Evolutionary conservation across 441 rosid species (phyloP).

Genomic region (Arabidopsis lyrata): DNA sequence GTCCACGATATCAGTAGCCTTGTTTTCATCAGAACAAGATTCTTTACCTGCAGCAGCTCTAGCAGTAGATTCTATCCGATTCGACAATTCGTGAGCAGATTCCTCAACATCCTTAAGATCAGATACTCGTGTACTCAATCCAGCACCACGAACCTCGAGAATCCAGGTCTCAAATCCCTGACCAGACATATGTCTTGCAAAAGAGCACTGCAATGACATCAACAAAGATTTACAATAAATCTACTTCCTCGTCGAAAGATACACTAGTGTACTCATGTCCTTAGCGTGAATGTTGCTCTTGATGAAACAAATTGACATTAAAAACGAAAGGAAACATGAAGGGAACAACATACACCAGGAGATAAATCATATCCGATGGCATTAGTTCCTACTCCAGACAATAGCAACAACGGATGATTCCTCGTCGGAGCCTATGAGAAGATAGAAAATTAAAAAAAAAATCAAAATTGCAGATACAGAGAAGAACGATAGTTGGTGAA

Average conservation of each 20-base stretch:
- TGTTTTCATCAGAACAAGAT: conserved; percentile 43
- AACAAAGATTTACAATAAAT: neutral
- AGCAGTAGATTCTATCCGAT: conserved; percentile 69
- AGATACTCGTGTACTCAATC: conserved; percentile 72
- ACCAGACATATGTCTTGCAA: conserved; percentile 84
- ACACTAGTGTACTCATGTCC: neutral
- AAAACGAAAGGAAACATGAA: neutral
- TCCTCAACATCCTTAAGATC: conserved; percentile 60
- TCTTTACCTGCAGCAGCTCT: conserved; percentile 48
- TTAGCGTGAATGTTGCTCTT: neutral
- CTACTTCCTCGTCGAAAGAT: neutral
- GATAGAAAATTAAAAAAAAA: neutral
- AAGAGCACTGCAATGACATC: conserved; percentile 70
- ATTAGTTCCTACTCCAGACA: conserved; percentile 96
- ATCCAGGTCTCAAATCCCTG: conserved; percentile 98
- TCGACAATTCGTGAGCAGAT: conserved; percentile 56
- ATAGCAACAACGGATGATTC: conserved; percentile 85
- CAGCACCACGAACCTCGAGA: conserved; percentile 97
- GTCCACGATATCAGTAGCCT: conserved; percentile 41
- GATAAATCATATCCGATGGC: conserved; percentile 97
- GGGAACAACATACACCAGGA: conserved; percentile 59
- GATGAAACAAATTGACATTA: conserved; percentile 2
- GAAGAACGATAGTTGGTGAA: conserved; percentile 5
- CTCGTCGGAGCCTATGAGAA: conserved; percentile 69
- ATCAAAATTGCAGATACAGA: neutral